A percentile compares a stretch with the other conserved stretches of the same genome.
These are phyloP conservation scores for Thalassiosira livingstoniorum DNA, from an alignment of 352 stramenopile genomes.

Conservation along the genomic window DNA sequence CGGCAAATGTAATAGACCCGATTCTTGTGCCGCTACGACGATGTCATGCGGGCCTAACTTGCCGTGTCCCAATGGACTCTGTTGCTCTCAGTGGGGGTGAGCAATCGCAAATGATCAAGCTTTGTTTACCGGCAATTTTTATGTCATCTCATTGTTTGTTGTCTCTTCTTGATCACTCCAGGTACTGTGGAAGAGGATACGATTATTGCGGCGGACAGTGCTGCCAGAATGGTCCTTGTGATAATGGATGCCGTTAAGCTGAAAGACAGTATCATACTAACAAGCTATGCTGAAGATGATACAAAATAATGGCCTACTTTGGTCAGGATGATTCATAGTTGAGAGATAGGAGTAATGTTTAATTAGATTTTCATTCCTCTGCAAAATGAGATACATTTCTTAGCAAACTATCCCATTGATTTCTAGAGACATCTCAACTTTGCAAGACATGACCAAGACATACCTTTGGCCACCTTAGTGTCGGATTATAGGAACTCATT, in stretches of 20 bases:
- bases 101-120: too few relatives aligned
- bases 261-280: not conserved
- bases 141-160: not conserved
- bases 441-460: too few relatives aligned
- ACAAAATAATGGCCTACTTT: too few relatives aligned
- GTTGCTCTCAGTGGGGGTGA: slow-evolving; percentile 12
- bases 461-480: too few relatives aligned
- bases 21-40: not conserved
- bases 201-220: slow-evolving; percentile 3
- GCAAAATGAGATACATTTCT: too few relatives aligned
- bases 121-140: not conserved
- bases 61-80: not conserved
- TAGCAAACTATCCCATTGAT: too few relatives aligned
- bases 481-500: slow-evolving; percentile 35
- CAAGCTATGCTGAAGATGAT: too few relatives aligned
- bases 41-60: not conserved
- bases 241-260: not conserved
- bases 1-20: slow-evolving; percentile 1
- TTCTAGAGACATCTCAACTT: too few relatives aligned
- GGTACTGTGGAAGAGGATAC: slow-evolving; percentile 4
- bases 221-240: slow-evolving; percentile 9
- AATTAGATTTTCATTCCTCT: too few relatives aligned
- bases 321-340: too few relatives aligned
- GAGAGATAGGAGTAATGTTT: too few relatives aligned
- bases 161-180: not conserved